Evolutionary conservation across 2,329 filamentous ascomycete species (phyloP).

Genomic region (Pseudopyrenochaeta lycopersici): DNA sequence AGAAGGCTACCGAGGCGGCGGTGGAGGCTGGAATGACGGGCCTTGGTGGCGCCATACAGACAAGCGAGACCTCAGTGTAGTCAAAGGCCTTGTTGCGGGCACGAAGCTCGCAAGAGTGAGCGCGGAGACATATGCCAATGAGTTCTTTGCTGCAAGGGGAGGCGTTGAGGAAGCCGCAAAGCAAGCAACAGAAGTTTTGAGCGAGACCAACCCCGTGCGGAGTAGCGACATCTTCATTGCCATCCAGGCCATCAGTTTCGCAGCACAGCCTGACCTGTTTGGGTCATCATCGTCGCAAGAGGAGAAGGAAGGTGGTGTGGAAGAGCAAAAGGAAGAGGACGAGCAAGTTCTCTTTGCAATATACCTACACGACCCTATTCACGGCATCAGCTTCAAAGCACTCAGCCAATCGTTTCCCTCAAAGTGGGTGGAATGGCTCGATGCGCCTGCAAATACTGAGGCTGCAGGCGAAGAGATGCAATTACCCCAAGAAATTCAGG

Average conservation of each 20-base stretch:
- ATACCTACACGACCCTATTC: slow-evolving; percentile 86
- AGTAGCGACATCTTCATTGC: slow-evolving; percentile 95
- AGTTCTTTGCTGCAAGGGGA: slow-evolving; percentile 82
- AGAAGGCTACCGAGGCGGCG: slow-evolving; percentile 64
- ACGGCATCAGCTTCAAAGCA: slow-evolving; percentile 85
- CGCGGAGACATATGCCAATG: slow-evolving; percentile 85
- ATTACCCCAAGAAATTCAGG: slow-evolving; percentile 84
- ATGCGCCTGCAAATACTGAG: slow-evolving; percentile 60
- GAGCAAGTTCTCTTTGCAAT: slow-evolving; percentile 77
- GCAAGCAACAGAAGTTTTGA: slow-evolving; percentile 79
- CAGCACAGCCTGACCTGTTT: slow-evolving; percentile 73
- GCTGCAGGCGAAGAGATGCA: slow-evolving; percentile 57
- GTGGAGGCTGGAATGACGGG: slow-evolving; percentile 85
- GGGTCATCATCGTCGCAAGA: slow-evolving; percentile 63
- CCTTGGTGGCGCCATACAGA: slow-evolving; percentile 89
- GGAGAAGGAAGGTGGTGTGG: slow-evolving; percentile 64
- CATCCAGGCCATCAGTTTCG: slow-evolving; percentile 84
- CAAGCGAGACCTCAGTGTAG: slow-evolving; percentile 78
- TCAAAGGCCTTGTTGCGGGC: slow-evolving; percentile 83
- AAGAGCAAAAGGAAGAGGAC: slow-evolving; percentile 66
- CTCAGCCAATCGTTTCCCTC: slow-evolving; percentile 84
- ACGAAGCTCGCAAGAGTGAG: slow-evolving; percentile 90
- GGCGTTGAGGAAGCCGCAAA: slow-evolving; percentile 83
- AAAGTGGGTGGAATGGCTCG: slow-evolving; percentile 91
- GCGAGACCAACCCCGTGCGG: slow-evolving; percentile 86